phyloP scores from a whole-genome alignment of 768 basidiomycete species.

The Lactarius deliciosus region DNA sequence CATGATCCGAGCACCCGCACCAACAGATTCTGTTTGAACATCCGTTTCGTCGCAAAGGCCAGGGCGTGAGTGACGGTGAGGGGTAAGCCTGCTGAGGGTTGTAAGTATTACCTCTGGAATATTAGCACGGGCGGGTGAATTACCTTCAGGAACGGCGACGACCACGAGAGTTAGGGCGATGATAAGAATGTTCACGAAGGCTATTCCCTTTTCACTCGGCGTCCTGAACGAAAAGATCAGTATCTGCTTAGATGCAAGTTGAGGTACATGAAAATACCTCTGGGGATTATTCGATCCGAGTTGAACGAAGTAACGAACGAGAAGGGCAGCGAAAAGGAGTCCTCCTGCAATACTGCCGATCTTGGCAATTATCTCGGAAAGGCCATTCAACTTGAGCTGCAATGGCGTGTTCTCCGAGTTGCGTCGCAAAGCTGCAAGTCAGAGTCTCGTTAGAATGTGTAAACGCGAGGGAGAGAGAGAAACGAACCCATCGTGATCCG shows the following conservation, averaged over 20 bases:
- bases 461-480: not conserved
- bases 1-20: conserved; percentile 96
- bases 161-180: conserved; percentile 90
- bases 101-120: conserved; percentile 21
- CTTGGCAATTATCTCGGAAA: conserved; percentile 95
- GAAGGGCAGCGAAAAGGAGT: conserved; percentile 76
- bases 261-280: too few species aligned
- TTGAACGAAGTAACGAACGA: conserved; percentile 95
- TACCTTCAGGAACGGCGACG: conserved; percentile 80
- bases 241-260: too few species aligned
- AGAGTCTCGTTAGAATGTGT: not conserved
- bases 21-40: conserved; percentile 92
- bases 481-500: conserved; percentile 93
- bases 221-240: conserved; percentile 42
- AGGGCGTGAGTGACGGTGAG: conserved; percentile 56
- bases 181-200: conserved; percentile 90
- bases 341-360: conserved; percentile 80
- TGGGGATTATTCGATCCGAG: conserved; percentile 59
- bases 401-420: conserved; percentile 89
- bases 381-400: conserved; percentile 86
- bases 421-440: conserved; percentile 68
- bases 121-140: conserved; percentile 24
- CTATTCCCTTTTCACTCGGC: conserved; percentile 79
- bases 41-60: conserved; percentile 96
- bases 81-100: conserved; percentile 63